Base-by-base conservation (phyloP, 1,139 yeast genomes). In the Ashbya aceris region DNA sequence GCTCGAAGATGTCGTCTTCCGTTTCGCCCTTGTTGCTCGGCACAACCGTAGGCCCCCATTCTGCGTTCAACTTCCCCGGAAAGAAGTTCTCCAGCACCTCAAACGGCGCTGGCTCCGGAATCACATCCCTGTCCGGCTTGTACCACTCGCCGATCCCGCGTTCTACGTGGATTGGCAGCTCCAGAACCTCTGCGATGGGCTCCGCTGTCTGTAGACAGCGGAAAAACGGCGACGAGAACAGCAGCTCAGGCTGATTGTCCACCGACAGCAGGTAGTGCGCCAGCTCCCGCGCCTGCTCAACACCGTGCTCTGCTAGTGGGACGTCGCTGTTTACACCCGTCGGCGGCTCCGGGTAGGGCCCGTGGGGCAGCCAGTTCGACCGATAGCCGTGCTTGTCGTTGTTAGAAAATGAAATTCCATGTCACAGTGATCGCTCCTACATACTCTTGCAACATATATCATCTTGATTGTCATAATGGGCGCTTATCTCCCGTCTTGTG, bases 261-360 rank as follows among this genome's bases (percentile, higher is more conserved):
- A 76, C 55, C 1, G 66, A 62, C 27, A 62, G 49, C 11, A 69
- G 56, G 53, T 71, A 77, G 17, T 65, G 71, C 0, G 83, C 89
- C 43, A 85, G 66, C 55, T 85, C 86, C 42, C 72, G 69, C 1
- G 95, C 91, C 61, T 85, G 95, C 7, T 77, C 82, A 1, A 73
- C 76, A 2, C 95, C 95, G 55, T 83, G 93, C 2, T 74, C 74
- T 0, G 95, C 86, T 48, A 85, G 67, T 7, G 84, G 79, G 2
- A 89, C 86, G 53, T 85, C 95, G 45, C 86, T 80, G 44, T 79
- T 83, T 17, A 84, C 79, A 0, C 93, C 93, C 0, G 95, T 84
- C 1, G 89, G 89, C 39, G 77, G 72, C 4, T 81, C 79, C 0
- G 83, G 81, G 50, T 77, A 82, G 39, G 91, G 89, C 28, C 60